Conservation (phyloP, 2,329 filamentous ascomycete genomes). For the Epichloe coenophiala region DNA sequence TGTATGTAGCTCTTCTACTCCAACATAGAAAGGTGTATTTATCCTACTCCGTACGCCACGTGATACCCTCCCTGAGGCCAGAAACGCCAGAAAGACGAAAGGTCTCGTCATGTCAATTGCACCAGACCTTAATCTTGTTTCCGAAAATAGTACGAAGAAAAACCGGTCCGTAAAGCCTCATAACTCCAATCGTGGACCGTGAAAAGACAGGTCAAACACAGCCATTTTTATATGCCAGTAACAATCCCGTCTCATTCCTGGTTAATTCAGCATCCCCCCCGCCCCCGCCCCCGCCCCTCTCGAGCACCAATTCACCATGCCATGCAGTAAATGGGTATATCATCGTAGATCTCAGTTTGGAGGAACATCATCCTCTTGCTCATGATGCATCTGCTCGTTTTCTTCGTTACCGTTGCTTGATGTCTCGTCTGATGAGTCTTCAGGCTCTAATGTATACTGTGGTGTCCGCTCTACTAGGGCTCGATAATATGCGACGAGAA, state of each 20-base stretch:
- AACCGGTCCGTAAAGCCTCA: not conserved
- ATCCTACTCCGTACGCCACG: not conserved
- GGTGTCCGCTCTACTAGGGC: constrained; percentile 61
- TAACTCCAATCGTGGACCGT: not conserved
- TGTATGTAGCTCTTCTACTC: not conserved
- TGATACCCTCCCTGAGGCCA: not conserved
- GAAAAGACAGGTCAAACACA: not conserved
- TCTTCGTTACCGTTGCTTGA: constrained; percentile 15
- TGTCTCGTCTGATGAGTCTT: constrained; percentile 12
- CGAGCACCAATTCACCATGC: not conserved
- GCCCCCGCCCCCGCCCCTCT: not conserved
- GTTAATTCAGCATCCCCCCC: too few species aligned
- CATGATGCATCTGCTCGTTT: constrained; percentile 15
- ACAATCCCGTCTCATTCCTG: not conserved
- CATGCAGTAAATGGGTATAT: constrained; percentile 4
- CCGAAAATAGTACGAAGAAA: not conserved
- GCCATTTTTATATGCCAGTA: not conserved
- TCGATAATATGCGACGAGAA: constrained; percentile 83
- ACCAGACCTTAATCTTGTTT: not conserved
- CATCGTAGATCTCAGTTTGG: constrained; percentile 4
- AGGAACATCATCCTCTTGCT: constrained; percentile 6
- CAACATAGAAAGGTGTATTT: not conserved
- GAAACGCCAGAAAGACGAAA: not conserved
- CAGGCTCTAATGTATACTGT: constrained; percentile 37
- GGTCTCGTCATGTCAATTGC: not conserved